Evolutionary conservation across 257 asterid genomes (phyloP).

Genomic region (Forsythia viridissima): DNA sequence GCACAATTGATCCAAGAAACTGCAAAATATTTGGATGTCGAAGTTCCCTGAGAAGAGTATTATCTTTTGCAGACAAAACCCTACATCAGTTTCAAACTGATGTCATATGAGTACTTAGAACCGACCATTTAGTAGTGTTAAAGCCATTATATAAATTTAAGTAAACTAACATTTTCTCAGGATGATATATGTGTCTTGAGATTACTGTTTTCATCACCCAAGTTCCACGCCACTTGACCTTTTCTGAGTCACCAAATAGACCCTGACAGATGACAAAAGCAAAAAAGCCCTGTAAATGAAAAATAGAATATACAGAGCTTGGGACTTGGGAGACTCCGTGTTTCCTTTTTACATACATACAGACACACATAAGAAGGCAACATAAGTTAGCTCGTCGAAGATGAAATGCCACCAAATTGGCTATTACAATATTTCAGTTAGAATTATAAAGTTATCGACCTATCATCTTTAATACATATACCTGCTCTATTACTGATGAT

Average conservation of each 20-base stretch:
- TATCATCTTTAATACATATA: neutral
- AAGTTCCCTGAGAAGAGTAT: conserved; percentile 55
- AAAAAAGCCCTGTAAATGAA: neutral
- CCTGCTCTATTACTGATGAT: conserved; percentile 47
- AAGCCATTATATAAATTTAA: neutral
- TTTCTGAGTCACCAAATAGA: conserved; percentile 44
- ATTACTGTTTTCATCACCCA: conserved; percentile 62
- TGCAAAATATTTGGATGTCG: conserved; percentile 67
- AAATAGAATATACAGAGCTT: too few species aligned
- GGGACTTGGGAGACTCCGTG: too few species aligned
- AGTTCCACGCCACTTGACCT: conserved; percentile 71
- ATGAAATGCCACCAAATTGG: neutral
- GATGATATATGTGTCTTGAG: conserved; percentile 43
- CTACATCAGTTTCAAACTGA: conserved; percentile 28
- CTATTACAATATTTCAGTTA: neutral
- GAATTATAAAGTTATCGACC: neutral
- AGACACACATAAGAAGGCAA: neutral
- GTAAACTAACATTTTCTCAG: conserved; percentile 32
- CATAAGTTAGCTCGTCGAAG: neutral
- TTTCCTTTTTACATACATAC: neutral
- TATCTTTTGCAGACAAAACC: conserved; percentile 59
- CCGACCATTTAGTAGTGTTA: neutral
- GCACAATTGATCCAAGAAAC: conserved; percentile 68
- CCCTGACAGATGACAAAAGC: conserved; percentile 33
- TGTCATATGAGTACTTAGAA: neutral